A percentile compares a stretch with the other conserved stretches of the same genome.
phyloP scores from a whole-genome alignment of 306 rosid species.

The Casuarina cunninghamiana region DNA sequence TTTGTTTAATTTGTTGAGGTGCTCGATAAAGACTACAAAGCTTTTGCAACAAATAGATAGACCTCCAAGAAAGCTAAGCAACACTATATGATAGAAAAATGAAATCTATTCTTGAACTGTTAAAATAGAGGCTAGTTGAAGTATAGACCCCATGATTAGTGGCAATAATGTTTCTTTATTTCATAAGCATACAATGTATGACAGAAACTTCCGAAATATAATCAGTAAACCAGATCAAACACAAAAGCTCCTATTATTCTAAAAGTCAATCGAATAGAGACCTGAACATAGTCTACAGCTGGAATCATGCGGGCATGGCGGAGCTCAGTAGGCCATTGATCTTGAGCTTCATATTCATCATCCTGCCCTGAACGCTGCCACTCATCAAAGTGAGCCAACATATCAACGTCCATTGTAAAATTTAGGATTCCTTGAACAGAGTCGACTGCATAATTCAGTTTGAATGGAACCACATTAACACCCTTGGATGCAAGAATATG shows the following conservation, averaged over 20 bases:
- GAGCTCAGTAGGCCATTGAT: constrained; percentile 73
- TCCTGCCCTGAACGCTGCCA: constrained; percentile 73
- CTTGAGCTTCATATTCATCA: constrained; percentile 70
- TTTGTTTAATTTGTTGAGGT: not conserved
- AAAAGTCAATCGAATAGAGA: constrained; percentile 16
- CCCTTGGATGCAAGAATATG: constrained; percentile 61
- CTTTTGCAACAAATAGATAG: not conserved
- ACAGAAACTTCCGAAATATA: not conserved
- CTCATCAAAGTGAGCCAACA: constrained; percentile 74
- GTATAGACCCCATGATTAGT: not conserved
- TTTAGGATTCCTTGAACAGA: constrained; percentile 76
- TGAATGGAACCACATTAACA: constrained; percentile 65
- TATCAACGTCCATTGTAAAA: constrained; percentile 81
- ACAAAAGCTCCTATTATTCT: constrained; percentile 2
- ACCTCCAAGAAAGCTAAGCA: not conserved
- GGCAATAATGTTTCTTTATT: not conserved
- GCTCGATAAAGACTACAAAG: not conserved
- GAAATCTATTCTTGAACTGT: not conserved
- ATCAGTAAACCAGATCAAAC: not conserved
- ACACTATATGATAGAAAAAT: not conserved
- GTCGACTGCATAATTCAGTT: constrained; percentile 61
- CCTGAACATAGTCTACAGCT: constrained; percentile 77
- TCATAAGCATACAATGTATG: not conserved
- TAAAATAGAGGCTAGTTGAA: not conserved
- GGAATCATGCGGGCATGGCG: constrained; percentile 57